Conservation (phyloP, 805 yeast genomes). For the Priceomyces castillae region DNA sequence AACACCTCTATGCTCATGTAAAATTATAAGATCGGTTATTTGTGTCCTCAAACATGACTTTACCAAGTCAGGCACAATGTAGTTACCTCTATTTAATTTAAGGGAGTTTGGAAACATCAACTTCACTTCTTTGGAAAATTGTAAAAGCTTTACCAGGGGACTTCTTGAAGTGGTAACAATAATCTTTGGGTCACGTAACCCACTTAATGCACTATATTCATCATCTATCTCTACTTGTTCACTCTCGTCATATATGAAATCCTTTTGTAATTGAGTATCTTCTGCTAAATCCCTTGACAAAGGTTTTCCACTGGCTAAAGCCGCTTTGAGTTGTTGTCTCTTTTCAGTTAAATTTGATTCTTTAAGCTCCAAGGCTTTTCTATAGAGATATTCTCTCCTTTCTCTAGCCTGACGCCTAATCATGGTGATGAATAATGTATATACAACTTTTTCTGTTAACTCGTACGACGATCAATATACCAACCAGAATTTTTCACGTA, state of each 20-base stretch:
- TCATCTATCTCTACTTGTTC: conserved; percentile 73
- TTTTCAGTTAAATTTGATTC: conserved; percentile 84
- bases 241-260: conserved; percentile 84
- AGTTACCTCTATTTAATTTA: conserved; percentile 89
- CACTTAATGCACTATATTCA: conserved; percentile 85
- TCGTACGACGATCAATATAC: not conserved
- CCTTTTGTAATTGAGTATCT: conserved; percentile 74
- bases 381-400: conserved; percentile 87
- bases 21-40: conserved; percentile 76
- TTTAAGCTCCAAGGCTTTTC: conserved; percentile 85
- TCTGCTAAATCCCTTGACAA: conserved; percentile 88
- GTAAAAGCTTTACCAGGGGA: conserved; percentile 80
- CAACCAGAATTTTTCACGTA: not conserved
- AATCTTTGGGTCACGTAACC: conserved; percentile 84
- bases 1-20: conserved; percentile 97
- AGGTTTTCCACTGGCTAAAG: conserved; percentile 88
- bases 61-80: conserved; percentile 79
- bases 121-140: conserved; percentile 90
- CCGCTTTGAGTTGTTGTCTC: conserved; percentile 80
- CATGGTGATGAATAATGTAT: conserved; percentile 31
- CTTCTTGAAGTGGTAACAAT: conserved; percentile 92
- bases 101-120: conserved; percentile 86
- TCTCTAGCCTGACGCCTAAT: conserved; percentile 93
- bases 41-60: conserved; percentile 78
- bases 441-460: not conserved